Evolutionary conservation across 148 eudicot species (phyloP), one percentile per base, ranked within the genome.

Genomic region (Silene uniflora): DNA sequence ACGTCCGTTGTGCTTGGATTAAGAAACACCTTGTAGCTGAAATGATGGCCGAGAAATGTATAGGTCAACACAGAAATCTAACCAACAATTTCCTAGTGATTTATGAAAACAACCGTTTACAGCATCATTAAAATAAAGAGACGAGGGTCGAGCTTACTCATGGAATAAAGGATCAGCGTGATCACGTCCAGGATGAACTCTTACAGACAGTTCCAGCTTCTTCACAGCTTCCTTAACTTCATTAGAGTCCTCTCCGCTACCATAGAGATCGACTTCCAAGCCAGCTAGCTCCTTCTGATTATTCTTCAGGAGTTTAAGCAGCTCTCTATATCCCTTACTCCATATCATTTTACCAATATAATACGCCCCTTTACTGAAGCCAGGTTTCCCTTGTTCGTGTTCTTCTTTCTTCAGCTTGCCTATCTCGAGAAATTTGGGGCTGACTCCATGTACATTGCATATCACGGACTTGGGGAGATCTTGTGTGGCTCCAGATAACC

Each of bases 1-100:
- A 95, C 99, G 63, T 95, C 99, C 0, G 99, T 92, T 46, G 99
- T 95, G 89, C 99, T 95, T 73, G 99, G 98, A 67, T 94, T 94
- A 47, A 94, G 76, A 82, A 94, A 90, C 78, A 94, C 97, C 81
- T 90, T 94, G 82, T 94, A 94, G 63, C 98, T 94, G 85, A 59
- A 69, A 77, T 2, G 77, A 75, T n/a, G 42, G 16, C 44, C 44
- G 44, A 39, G 44, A 39, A 8, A 39, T 7, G 44, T 6, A 39
- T 6, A 39, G 44, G 44, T 56, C 46, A 73, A 24, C 39, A 56
- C 21, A 73, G 24, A 73, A 32, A 47, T 18, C 52, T 25, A 61
- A 52, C 14, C 17, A 52, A 4, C 56, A 52, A 13, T 52, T 0
- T 52, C 56, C 44, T 39, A 39, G 44, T 39, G 44, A 39, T 39